Base-by-base conservation (phyloP, 1,284 basidiomycete species). In the Ustilago hordei region DNA sequence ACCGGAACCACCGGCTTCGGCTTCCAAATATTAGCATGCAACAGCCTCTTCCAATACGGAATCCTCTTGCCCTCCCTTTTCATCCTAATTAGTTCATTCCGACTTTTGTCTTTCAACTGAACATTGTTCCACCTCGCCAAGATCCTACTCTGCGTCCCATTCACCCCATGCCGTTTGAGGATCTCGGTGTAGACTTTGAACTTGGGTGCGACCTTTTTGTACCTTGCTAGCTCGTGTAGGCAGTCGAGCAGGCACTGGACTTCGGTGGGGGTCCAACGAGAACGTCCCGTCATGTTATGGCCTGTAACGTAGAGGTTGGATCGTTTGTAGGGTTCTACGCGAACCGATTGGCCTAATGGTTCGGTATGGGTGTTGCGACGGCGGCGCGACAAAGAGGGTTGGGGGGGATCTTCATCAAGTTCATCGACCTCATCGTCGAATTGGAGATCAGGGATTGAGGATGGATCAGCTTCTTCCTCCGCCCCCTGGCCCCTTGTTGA, bases 41-140 rank as follows among this genome's bases (percentile, higher is more conserved):
- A 53, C 53, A 79, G 23, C 9, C 67, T 38, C 56, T 79, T 79
- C 77, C 77, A 79, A 55, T 75, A 79, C 45, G 77, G 73, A 54
- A 79, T 79, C 34, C 59, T 62, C n/a, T 53, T 12, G 5, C 67
- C 60, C 17, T 74, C 71, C 28, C 73, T 54, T 34, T 67, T 70
- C 80, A 81, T 78, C 52, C 79, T 54, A 7, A 70, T 58, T 45
- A 81, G 52, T 62, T 80, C 77, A 53, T 80, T 78, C n/a, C 79
- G 45, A 31, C 67, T 69, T 75, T 82, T 82, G 47, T 82, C 81
- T 55, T 82, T 81, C 55, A 82, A 55, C 64, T 82, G 81, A 48
- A 82, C 75, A 39, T 82, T 81, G 69, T 82, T 82, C 69, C 79
- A 73, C 32, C 66, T 36, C 9, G 61, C 67, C 60, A 82, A 47